Conservation (phyloP, 2,329 filamentous ascomycete species). For the Aureobasidium sp. region DNA sequence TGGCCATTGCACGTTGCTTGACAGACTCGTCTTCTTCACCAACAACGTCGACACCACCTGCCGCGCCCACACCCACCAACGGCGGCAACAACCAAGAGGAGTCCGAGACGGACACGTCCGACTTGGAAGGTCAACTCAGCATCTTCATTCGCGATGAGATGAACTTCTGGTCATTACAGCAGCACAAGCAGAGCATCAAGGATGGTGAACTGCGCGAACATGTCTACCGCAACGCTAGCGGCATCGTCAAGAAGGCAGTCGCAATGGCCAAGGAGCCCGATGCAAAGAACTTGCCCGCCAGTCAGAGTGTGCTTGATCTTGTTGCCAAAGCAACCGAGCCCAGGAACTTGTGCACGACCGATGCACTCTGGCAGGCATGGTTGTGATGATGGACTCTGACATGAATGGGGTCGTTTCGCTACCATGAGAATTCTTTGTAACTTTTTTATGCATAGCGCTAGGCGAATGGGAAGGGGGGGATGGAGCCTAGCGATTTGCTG, state of each 20-base stretch:
- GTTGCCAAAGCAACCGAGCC: slow-evolving; percentile 92
- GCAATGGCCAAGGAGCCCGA: slow-evolving; percentile 65
- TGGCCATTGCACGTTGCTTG: slow-evolving; percentile 91
- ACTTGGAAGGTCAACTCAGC: slow-evolving; percentile 90
- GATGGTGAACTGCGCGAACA: slow-evolving; percentile 68
- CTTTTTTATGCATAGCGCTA: slow-evolving; percentile 14
- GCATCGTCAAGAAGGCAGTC: slow-evolving; percentile 84
- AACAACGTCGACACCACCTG: slow-evolving; percentile 14
- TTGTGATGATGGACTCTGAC: slow-evolving; percentile 47
- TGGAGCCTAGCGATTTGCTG: slow-evolving; percentile 5
- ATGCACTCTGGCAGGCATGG: slow-evolving; percentile 97
- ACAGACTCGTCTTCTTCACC: slow-evolving; percentile 53
- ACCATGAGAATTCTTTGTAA: neutral
- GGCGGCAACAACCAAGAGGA: slow-evolving; percentile 6
- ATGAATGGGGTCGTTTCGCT: neutral
- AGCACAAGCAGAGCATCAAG: slow-evolving; percentile 58
- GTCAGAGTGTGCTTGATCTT: slow-evolving; percentile 93
- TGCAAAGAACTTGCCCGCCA: slow-evolving; percentile 70
- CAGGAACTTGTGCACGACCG: slow-evolving; percentile 76
- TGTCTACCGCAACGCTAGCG: slow-evolving; percentile 79
- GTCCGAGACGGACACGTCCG: slow-evolving; percentile 32
- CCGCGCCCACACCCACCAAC: slow-evolving; percentile 19
- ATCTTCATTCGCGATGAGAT: slow-evolving; percentile 97
- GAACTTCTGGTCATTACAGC: slow-evolving; percentile 88
- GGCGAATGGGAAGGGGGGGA: slow-evolving; percentile 2